These are phyloP conservation scores for Capronia epimyces DNA, from an alignment of 2,329 filamentous ascomycete species.

Conservation along the genomic window DNA sequence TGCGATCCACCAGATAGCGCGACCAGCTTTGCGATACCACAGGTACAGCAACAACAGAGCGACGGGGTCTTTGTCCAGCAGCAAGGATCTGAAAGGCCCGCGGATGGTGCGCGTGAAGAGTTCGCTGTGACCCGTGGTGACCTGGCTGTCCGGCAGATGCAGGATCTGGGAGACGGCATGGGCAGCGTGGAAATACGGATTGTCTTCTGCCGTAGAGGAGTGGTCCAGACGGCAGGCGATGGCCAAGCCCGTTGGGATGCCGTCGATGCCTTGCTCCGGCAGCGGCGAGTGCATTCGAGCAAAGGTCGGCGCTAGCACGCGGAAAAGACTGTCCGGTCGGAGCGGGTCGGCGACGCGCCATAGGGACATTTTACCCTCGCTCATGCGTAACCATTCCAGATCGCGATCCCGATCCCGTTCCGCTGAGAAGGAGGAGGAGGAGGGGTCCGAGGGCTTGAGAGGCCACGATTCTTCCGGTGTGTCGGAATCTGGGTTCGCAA, in stretches of 20 bases:
- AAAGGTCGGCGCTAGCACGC: conserved; percentile 1
- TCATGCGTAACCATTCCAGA: not conserved
- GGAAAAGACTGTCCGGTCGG: not conserved
- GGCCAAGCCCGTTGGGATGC: too few species aligned
- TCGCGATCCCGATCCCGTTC: too few species aligned
- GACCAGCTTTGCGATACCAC: not conserved
- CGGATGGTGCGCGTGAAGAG: too few species aligned
- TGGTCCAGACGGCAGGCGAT: too few species aligned
- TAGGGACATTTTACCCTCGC: not conserved
- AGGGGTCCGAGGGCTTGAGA: not conserved
- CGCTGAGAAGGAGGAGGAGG: too few species aligned
- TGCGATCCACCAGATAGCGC: not conserved
- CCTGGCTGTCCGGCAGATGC: too few species aligned
- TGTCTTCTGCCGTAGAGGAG: too few species aligned
- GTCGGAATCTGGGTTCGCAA: not conserved
- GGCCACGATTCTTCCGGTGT: not conserved
- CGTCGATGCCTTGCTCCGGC: too few species aligned
- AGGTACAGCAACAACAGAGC: not conserved
- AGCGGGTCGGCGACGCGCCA: not conserved
- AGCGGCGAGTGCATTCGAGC: not conserved
- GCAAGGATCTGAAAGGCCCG: not conserved
- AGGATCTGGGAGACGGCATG: too few species aligned
- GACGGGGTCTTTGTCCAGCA: not conserved
- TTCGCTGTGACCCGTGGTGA: not conserved
- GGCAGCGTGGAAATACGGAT: too few species aligned